Evolutionary conservation across 768 basidiomycete species (phyloP).

Genomic region (Boletus tylopilopsis): DNA sequence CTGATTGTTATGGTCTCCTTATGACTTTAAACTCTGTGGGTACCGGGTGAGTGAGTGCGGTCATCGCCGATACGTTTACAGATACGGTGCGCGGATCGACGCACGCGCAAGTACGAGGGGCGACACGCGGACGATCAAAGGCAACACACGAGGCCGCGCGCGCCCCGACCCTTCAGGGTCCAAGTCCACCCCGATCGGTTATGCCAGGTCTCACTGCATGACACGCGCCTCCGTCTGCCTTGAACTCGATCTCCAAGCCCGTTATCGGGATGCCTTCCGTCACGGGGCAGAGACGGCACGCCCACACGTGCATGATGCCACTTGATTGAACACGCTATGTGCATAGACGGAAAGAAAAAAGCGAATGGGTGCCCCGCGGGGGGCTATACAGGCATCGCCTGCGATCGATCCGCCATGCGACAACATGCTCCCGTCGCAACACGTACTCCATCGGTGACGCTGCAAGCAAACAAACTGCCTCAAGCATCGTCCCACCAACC

Average conservation of each 20-base stretch:
- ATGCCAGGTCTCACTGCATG: background rate
- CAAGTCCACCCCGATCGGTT: background rate
- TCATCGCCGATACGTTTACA: background rate
- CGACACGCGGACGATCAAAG: background rate
- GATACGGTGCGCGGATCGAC: background rate
- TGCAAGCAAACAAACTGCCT: background rate
- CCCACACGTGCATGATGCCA: background rate
- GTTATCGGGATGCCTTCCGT: background rate
- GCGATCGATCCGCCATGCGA: background rate
- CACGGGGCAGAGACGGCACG: background rate
- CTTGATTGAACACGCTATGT: background rate
- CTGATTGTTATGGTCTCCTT: no score
- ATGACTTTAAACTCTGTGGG: no score
- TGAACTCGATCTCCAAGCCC: background rate
- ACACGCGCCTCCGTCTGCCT: background rate
- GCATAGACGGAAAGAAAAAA: background rate
- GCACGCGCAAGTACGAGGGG: background rate
- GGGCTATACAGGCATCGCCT: conserved; percentile 6
- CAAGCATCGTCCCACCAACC: background rate
- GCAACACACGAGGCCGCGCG: background rate
- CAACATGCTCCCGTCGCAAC: background rate
- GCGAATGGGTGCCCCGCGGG: background rate
- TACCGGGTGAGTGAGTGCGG: no score
- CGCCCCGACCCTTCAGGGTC: background rate
- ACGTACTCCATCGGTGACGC: no score